Conservation (phyloP, 305 asterid species). For the Rubia peregrina region DNA sequence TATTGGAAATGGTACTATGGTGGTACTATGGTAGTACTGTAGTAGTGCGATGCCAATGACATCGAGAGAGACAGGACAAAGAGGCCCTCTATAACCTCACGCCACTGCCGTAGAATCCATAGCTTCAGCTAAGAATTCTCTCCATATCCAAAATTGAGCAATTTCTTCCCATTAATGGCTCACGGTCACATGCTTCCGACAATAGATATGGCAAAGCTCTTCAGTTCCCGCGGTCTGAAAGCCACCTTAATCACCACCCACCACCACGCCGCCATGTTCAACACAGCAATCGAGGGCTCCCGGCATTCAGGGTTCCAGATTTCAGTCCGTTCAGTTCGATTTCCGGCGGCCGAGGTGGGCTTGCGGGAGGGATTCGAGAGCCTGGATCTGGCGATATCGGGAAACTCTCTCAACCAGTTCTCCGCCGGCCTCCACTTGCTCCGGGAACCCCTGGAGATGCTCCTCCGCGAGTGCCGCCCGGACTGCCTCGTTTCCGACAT, state of each 20-base stretch:
- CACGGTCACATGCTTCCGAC: conserved; percentile 57
- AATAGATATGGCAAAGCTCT: conserved; percentile 50
- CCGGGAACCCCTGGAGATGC: conserved; percentile 32
- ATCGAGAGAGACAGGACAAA: too few species aligned
- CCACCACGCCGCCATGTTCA: conserved; percentile 19
- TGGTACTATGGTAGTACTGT: too few species aligned
- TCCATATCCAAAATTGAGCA: not conserved
- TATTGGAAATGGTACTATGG: too few species aligned
- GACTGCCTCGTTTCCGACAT: conserved; percentile 39
- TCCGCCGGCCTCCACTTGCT: conserved; percentile 22
- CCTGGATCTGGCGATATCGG: conserved; percentile 12
- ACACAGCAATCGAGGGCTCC: conserved; percentile 27
- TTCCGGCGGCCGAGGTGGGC: conserved; percentile 27
- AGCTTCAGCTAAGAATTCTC: not conserved
- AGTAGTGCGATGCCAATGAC: too few species aligned
- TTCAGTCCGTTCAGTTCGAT: conserved; percentile 17
- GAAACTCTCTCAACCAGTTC: conserved; percentile 18
- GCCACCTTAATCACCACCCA: conserved; percentile 53
- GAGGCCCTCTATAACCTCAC: too few species aligned
- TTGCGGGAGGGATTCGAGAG: conserved; percentile 24
- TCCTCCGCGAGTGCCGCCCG: conserved; percentile 28
- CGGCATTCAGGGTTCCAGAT: conserved; percentile 29
- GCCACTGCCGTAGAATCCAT: too few species aligned
- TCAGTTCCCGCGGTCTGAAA: conserved; percentile 48
- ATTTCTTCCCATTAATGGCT: conserved; percentile 40